Evolutionary conservation across 2,329 filamentous ascomycete genomes (phyloP).

Genomic region (Lecanosticta acicola): DNA sequence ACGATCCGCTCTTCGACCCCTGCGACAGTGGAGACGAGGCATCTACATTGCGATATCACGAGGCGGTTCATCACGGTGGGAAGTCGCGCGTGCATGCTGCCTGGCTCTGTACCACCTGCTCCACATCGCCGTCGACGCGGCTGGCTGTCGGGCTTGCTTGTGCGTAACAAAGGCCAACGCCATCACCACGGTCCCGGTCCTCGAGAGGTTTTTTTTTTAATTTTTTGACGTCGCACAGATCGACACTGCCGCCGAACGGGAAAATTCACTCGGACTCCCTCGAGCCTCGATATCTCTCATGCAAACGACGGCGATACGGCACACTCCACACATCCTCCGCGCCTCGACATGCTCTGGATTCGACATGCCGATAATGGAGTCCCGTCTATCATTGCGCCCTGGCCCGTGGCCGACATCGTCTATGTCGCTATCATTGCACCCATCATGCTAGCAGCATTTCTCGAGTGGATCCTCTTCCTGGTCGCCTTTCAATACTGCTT

Average conservation of each 20-base stretch:
- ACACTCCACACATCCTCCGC: not conserved
- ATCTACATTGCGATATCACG: too few relatives aligned
- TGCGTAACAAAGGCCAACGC: not conserved
- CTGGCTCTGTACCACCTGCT: not conserved
- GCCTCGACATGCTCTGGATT: constrained; percentile 8
- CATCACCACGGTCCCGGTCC: not conserved
- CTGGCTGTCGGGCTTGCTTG: not conserved
- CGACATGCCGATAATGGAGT: constrained; percentile 9
- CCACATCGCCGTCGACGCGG: constrained; percentile 1
- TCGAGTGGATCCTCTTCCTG: constrained; percentile 95
- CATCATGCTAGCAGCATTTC: constrained; percentile 74
- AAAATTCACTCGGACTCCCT: not conserved
- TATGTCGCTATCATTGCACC: constrained; percentile 76
- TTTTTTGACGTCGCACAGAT: not conserved
- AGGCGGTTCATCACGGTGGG: too few relatives aligned
- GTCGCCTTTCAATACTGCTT: constrained; percentile 91
- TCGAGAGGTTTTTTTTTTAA: not conserved
- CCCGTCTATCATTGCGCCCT: constrained; percentile 17
- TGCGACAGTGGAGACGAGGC: too few relatives aligned
- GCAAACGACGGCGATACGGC: not conserved
- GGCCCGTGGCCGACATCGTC: constrained; percentile 58
- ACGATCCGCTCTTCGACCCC: too few relatives aligned
- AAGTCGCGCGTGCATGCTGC: not conserved
- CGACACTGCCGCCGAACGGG: not conserved
- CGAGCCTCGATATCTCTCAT: not conserved